Base-by-base conservation (phyloP, 2,329 filamentous ascomycete species). In the Penicillium sp. region DNA sequence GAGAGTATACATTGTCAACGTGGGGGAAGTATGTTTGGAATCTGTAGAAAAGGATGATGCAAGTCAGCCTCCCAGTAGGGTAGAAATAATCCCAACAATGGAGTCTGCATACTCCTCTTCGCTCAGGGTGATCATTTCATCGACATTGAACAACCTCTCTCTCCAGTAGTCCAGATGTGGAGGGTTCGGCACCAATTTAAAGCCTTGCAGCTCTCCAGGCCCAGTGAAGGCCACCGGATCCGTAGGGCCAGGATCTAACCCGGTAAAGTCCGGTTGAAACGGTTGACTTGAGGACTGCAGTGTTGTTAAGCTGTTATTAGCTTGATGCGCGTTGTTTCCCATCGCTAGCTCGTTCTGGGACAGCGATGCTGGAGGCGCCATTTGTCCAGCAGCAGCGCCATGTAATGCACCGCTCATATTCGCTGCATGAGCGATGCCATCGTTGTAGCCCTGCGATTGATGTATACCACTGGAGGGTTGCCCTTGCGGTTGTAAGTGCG, bases 11-110 rank as follows among this genome's bases (percentile, higher is more conserved):
- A 64, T 90, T 90, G 72, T 90, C 87, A 57, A 91, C 78, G 67
- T 90, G 86, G 0, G 86, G 85, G 61, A 89, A 90, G 68, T 90
- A 91, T 6, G 80, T 88, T 61, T 87, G 80, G 64, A 86, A 89
- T 62, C 84, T 87, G 41, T 37, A 37, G 26, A 10, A 22, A 21
- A 48, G 46, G 22, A 51, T 21, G n/a, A 26, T 26, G 22, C 15
- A 45, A 32, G 21, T 48, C 6, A 51, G 45, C 40, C 6, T 33
- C 24, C 13, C 15, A 6, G n/a, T 12, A n/a, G 2, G 0, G 32
- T 24, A 35, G 24, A 10, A 8, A 61, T 43, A 31, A 44, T 45
- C 35, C 40, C 33, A 47, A 24, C 42, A 13, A 24, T 17, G 24
- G 22, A 7, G 19, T 26, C n/a, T 45, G 31, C 77, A 56, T 77